Evolutionary conservation across 495 filamentous ascomycete species (phyloP).

Genomic region (Neurospora tetrasperma): DNA sequence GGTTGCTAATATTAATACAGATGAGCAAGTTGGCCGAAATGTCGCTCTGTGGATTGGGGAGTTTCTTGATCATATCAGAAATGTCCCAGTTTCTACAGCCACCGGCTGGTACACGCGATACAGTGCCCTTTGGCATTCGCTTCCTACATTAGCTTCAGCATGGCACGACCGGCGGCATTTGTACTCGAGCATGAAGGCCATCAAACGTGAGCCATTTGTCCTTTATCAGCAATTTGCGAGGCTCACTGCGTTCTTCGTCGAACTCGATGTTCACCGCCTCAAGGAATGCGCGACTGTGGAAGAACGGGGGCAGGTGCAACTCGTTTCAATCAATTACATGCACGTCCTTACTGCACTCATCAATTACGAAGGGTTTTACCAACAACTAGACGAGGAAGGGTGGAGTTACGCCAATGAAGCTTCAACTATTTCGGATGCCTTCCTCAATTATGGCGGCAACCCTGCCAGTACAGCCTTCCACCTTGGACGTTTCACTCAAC

Average conservation of each 20-base stretch:
- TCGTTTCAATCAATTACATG: constrained; percentile 23
- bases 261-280: constrained; percentile 17
- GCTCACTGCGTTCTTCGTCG: constrained; percentile 22
- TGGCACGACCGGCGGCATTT: not conserved
- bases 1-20: constrained; percentile 22
- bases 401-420: constrained; percentile 25
- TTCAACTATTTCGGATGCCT: constrained; percentile 16
- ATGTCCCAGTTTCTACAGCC: constrained; percentile 10
- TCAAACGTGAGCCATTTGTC: constrained; percentile 17
- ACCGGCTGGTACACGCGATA: constrained; percentile 29
- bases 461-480: constrained; percentile 8
- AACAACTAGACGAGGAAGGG: constrained; percentile 13
- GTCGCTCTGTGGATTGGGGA: constrained; percentile 35
- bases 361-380: constrained; percentile 21
- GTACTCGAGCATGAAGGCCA: constrained; percentile 4
- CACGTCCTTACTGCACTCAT: constrained; percentile 18
- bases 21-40: constrained; percentile 28
- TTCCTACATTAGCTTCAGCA: constrained; percentile 13
- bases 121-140: constrained; percentile 25
- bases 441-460: constrained; percentile 17
- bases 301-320: constrained; percentile 1
- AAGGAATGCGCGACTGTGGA: not conserved
- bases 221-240: constrained; percentile 23
- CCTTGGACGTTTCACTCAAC: constrained; percentile 20
- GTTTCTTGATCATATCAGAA: constrained; percentile 25